Evolutionary conservation across 1,284 basidiomycete species (phyloP), one percentile per base, ranked within the genome.

Genomic region (Athelia sp.): DNA sequence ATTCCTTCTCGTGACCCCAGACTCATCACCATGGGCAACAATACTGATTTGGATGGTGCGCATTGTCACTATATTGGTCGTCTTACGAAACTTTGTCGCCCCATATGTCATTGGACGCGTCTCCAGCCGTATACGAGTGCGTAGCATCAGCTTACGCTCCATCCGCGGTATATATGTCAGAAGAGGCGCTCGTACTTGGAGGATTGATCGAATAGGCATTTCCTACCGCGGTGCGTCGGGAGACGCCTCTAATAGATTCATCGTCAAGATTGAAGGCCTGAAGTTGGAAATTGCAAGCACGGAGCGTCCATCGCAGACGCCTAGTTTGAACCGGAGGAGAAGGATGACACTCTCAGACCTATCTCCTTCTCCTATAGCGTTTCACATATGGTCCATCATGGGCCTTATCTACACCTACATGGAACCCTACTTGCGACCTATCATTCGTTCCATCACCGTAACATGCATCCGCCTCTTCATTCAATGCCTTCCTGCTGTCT

Each of bases 101-200:
- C 86, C 86, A 48, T 81, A 76, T 62, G 64, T 84, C 40, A 70
- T 89, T 22, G 69, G 73, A 44, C 72, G 73, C 35, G 65, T 81
- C 50, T 84, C 82, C 10, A 74, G 72, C 44, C 82, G 79, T 55
- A 68, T 89, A 52, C 36, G 36, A 21, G 73, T 87, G 24, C 76
- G 81, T 38, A 87, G 83, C 59, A 74, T 89, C 50, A 89, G 87
- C 60, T 67, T 87, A 38, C 78, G 84, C 47, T 90, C 87, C 21
- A 79, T 90, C 54, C 80, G 84, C 43, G 87, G 87, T 21, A 69
- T 90, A 32, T 87, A 84, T 64, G 74, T 87, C 51, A 74, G 77
- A 45, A 70, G 69, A 36, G 79, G 81, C 36, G 66, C 62, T 46
- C 68, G 73, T 48, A 79, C 74, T 35, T 76, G 78, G 66, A 75